A percentile compares a stretch with the other conserved stretches of the same genome.
These are phyloP conservation scores for Colletotrichum sp. DNA, from an alignment of 2,329 filamentous ascomycete species.

Conservation along the genomic window DNA sequence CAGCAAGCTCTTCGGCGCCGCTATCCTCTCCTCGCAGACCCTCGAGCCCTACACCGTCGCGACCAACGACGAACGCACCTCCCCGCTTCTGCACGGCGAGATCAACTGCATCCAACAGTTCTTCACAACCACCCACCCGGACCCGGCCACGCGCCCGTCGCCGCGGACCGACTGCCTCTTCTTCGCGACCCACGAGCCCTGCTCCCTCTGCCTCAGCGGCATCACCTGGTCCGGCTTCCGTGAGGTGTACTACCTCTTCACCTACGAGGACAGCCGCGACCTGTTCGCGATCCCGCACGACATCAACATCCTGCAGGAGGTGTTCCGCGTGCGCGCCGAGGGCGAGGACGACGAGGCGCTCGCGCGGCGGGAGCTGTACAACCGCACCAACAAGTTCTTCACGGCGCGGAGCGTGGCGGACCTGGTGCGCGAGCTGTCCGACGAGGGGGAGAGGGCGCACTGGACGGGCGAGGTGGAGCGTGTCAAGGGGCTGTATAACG, in stretches of 20 bases:
- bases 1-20: slow-evolving; percentile 62
- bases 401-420: slow-evolving; percentile 46
- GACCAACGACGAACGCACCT: slow-evolving; percentile 60
- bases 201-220: slow-evolving; percentile 61
- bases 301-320: slow-evolving; percentile 60
- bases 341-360: slow-evolving; percentile 43
- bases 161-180: slow-evolving; percentile 56
- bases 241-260: slow-evolving; percentile 63
- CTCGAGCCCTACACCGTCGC: slow-evolving; percentile 52
- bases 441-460: slow-evolving; percentile 36
- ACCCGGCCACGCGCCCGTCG: slow-evolving; percentile 40
- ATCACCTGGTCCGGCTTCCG: slow-evolving; percentile 64
- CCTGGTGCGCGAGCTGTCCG: slow-evolving; percentile 40
- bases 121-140: slow-evolving; percentile 44
- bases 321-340: slow-evolving; percentile 53
- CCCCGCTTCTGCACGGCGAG: slow-evolving; percentile 63
- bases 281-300: slow-evolving; percentile 62
- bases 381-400: slow-evolving; percentile 63
- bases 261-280: slow-evolving; percentile 63
- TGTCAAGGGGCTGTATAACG: slow-evolving; percentile 53
- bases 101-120: slow-evolving; percentile 67
- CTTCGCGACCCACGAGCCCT: slow-evolving; percentile 64
- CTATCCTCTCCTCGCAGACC: slow-evolving; percentile 49
- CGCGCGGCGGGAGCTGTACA: slow-evolving; percentile 51
- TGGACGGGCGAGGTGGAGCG: slow-evolving; percentile 47